Evolutionary conservation across 225 moss, liverwort and hornwort species (phyloP).

Genomic region (Thuidium tamariscinum): DNA sequence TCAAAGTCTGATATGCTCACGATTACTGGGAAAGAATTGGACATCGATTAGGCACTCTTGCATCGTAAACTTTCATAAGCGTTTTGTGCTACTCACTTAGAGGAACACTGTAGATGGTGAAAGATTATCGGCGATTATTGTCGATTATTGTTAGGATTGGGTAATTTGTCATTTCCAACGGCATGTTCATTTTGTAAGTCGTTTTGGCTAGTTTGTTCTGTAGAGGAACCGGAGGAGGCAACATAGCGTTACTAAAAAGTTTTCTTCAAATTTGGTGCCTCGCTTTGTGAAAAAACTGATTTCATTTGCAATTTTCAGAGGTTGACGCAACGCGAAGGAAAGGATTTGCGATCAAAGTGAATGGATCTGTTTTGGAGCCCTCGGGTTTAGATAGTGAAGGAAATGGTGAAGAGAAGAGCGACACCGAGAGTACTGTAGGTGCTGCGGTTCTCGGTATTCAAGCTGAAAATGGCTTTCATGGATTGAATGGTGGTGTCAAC

Average conservation of each 20-base stretch:
- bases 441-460: background rate
- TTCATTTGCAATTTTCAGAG: background rate
- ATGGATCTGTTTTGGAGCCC: background rate
- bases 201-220: background rate
- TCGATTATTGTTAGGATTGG: background rate
- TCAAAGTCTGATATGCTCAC: background rate
- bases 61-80: background rate
- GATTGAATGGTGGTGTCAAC: background rate
- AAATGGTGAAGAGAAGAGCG: background rate
- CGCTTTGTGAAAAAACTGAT: background rate
- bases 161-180: background rate
- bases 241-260: too few relatives aligned
- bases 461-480: background rate
- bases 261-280: background rate
- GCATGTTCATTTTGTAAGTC: background rate
- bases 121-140: background rate
- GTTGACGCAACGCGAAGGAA: background rate
- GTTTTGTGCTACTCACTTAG: background rate
- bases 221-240: background rate
- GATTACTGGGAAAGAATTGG: background rate
- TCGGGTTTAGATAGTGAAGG: background rate
- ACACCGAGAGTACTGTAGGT: background rate
- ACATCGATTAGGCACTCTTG: background rate
- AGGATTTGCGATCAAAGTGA: slow-evolving; percentile 5
- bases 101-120: background rate